Evolutionary conservation across 2,329 filamentous ascomycete genomes (phyloP), one percentile per base, ranked within the genome.

Genomic region (Calonectria hawksworthii): DNA sequence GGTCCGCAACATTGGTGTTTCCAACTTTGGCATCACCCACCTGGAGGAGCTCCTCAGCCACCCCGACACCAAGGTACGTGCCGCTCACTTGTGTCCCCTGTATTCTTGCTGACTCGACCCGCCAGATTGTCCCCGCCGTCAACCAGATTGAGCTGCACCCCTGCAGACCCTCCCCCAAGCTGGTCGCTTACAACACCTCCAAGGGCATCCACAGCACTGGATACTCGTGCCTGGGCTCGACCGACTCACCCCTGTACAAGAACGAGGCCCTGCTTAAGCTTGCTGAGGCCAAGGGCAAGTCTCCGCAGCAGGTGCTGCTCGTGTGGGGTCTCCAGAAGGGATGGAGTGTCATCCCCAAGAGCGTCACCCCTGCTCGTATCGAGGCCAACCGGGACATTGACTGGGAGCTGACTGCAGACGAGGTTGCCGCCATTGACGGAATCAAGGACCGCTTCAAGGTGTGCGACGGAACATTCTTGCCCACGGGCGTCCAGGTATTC

Each of bases 121-220:
- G n/a, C 21, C 52, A 91, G 89, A 85, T 90, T 76, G 85, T 89
- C 67, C 91, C 91, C 18, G 93, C 94, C 23, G 94, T 95, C 78
- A 96, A 96, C 90, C 94, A 97, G 86, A 91, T 95, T 83, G 94
- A 96, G 86, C 89, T 96, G 28, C 94, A 96, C 86, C 94, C 94
- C 44, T 94, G 94, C 88, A 93, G 94, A 88, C 94, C 94, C 2
- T 95, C 93, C n/a, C 93, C 93, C 66, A 95, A 95, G 87, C 91
- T 96, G 50, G 88, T 96, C 76, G 90, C 91, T 74, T 96, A 94
- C 89, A 93, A 91, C 89, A 89, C 90, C 75, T 86, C 90, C 78
- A 95, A 95, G 88, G 92, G 91, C 80, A 96, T 96, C 83, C 93
- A 96, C 87, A 88, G 85, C 83, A 95, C 94, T 3, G 93, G 91